Evolutionary conservation across 2,329 filamentous ascomycete species (phyloP).

Genomic region (Teratosphaeria viscida): DNA sequence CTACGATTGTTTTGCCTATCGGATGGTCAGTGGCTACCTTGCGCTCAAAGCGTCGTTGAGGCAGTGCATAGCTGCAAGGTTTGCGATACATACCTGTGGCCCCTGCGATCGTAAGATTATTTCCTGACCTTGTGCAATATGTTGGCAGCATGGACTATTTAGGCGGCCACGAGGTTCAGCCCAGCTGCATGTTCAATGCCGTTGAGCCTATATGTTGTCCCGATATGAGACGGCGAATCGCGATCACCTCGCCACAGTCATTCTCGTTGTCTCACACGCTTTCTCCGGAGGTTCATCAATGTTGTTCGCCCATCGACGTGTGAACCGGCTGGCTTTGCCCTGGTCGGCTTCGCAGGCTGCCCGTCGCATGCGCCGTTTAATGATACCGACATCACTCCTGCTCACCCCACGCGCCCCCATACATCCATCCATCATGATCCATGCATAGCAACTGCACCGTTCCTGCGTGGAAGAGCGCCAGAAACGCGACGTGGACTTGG

Average conservation of each 20-base stretch:
- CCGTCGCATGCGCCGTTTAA: background rate
- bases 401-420: background rate
- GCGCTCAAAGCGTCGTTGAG: background rate
- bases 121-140: no score
- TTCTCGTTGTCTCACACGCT: background rate
- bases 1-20: background rate
- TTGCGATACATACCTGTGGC: background rate
- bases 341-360: background rate
- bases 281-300: background rate
- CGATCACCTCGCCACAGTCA: background rate
- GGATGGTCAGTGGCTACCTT: background rate
- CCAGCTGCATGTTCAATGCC: background rate
- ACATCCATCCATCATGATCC: background rate
- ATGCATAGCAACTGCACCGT: background rate
- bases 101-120: no score
- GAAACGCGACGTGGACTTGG: background rate
- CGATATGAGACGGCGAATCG: background rate
- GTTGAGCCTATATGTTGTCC: background rate
- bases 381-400: background rate
- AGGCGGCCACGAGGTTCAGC: background rate
- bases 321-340: background rate
- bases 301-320: background rate
- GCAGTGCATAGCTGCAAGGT: background rate
- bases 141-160: background rate
- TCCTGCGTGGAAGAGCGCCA: background rate